phyloP scores from a whole-genome alignment of 306 rosid species.

The Styphnolobium japonicum region DNA sequence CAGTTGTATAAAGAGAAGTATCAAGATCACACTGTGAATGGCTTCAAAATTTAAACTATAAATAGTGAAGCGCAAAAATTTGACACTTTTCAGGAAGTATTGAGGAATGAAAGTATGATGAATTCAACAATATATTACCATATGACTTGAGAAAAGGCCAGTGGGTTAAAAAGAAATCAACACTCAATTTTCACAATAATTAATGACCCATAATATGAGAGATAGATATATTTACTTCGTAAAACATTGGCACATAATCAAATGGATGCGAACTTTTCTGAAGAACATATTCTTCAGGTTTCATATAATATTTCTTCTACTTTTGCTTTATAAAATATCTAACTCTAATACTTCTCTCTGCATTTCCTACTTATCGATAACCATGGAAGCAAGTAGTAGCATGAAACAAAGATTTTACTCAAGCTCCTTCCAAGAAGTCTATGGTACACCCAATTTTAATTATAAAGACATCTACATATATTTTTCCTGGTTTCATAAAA shows the following conservation, averaged over 20 bases:
- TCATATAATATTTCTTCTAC: neutral
- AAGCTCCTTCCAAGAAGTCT: neutral
- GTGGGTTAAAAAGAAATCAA: neutral
- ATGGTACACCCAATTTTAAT: conserved; percentile 4
- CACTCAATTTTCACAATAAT: conserved; percentile 3
- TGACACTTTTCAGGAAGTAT: neutral
- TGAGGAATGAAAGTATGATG: conserved; percentile 1
- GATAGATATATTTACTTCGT: neutral
- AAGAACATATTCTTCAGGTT: neutral
- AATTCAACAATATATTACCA: conserved; percentile 7
- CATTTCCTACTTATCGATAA: conserved; percentile 7
- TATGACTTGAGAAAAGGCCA: neutral
- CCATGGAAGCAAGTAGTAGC: conserved; percentile 6
- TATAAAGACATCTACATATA: neutral
- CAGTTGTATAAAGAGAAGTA: conserved; percentile 11
- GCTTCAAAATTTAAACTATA: conserved; percentile 19
- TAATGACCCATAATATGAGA: conserved; percentile 11
- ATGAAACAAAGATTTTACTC: neutral
- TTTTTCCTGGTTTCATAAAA: neutral
- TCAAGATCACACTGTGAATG: conserved; percentile 32
- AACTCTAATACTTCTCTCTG: conserved; percentile 3
- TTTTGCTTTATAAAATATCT: conserved; percentile 13
- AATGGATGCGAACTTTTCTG: neutral
- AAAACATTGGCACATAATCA: neutral
- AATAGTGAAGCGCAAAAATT: conserved; percentile 5